These are phyloP conservation scores for Anthracocystis panici-leucophaei DNA, from an alignment of 1,284 basidiomycete species.

Conservation along the genomic window DNA sequence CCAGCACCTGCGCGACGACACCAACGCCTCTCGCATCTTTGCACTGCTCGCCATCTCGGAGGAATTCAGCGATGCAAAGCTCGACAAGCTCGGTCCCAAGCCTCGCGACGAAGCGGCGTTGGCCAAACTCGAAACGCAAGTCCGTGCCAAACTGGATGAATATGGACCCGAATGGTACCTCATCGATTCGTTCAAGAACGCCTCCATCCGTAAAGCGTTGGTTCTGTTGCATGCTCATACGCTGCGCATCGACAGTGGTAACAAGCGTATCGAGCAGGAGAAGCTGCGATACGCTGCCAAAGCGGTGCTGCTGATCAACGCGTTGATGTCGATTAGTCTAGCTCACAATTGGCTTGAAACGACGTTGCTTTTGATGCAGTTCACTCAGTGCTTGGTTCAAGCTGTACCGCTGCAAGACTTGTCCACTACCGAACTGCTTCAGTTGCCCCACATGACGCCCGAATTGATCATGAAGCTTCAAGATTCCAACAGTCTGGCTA, in stretches of 20 bases:
- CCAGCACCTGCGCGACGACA: constrained; percentile 84
- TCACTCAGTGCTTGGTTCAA: constrained; percentile 87
- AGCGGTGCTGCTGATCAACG: constrained; percentile 76
- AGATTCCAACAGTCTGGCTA: constrained; percentile 38
- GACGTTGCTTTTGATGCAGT: constrained; percentile 81
- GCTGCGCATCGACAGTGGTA: constrained; percentile 73
- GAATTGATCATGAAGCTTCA: constrained; percentile 43
- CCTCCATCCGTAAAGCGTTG: constrained; percentile 57
- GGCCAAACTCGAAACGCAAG: constrained; percentile 73
- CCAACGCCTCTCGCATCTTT: constrained; percentile 80
- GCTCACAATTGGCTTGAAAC: constrained; percentile 92
- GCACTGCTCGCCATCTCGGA: constrained; percentile 81
- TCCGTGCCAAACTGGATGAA: constrained; percentile 19
- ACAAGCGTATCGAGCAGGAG: constrained; percentile 35
- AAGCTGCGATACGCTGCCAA: constrained; percentile 57
- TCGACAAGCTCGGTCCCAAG: constrained; percentile 66
- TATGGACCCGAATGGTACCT: constrained; percentile 55
- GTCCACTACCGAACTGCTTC: constrained; percentile 56
- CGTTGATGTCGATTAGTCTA: constrained; percentile 84
- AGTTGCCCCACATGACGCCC: constrained; percentile 63
- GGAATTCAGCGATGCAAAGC: constrained; percentile 75
- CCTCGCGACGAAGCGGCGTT: constrained; percentile 55
- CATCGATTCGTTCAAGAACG: constrained; percentile 51
- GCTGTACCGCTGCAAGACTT: constrained; percentile 74
- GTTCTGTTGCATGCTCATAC: constrained; percentile 86